These are phyloP conservation scores for Periconia sp. DNA, from an alignment of 2,329 filamentous ascomycete genomes.

Conservation along the genomic window DNA sequence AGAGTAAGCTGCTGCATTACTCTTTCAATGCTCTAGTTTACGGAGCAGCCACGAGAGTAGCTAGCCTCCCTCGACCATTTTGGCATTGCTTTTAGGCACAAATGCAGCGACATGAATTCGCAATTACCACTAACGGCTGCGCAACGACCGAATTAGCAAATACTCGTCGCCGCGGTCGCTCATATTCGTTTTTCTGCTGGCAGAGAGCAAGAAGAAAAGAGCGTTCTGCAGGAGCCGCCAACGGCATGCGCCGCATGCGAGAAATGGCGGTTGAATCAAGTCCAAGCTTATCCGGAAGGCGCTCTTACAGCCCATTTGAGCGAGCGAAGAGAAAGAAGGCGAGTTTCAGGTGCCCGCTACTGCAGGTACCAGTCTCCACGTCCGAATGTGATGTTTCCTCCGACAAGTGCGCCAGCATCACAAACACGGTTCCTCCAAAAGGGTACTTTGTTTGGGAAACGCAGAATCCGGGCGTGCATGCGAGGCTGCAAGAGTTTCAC, in stretches of 20 bases:
- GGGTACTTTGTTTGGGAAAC: slow-evolving; percentile 37
- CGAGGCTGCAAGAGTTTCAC: slow-evolving; percentile 36
- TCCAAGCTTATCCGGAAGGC: slow-evolving; percentile 22
- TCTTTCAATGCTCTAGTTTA: no score
- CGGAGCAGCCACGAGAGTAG: slow-evolving; percentile 8
- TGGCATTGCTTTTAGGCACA: slow-evolving; percentile 12
- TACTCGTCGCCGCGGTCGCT: slow-evolving; percentile 14
- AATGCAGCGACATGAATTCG: slow-evolving; percentile 26
- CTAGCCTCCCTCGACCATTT: slow-evolving; percentile 12
- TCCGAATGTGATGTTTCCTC: slow-evolving; percentile 42
- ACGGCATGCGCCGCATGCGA: slow-evolving; percentile 23
- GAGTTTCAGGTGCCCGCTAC: slow-evolving; percentile 45
- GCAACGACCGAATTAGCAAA: slow-evolving; percentile 19
- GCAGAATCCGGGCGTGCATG: slow-evolving; percentile 27
- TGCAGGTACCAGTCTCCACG: slow-evolving; percentile 42
- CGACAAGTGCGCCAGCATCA: slow-evolving; percentile 24
- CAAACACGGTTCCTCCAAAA: slow-evolving; percentile 23
- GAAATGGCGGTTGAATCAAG: slow-evolving; percentile 16
- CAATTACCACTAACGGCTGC: slow-evolving; percentile 17
- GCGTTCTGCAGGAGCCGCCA: slow-evolving; percentile 12
- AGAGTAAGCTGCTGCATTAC: no score
- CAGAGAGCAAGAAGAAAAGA: slow-evolving; percentile 21
- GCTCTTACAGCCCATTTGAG: slow-evolving; percentile 30
- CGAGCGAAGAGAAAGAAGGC: slow-evolving; percentile 24
- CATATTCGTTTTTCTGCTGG: slow-evolving; percentile 21